Evolutionary conservation across 2,329 filamentous ascomycete genomes (phyloP).

Genomic region (Hymenoscyphus salicellus): DNA sequence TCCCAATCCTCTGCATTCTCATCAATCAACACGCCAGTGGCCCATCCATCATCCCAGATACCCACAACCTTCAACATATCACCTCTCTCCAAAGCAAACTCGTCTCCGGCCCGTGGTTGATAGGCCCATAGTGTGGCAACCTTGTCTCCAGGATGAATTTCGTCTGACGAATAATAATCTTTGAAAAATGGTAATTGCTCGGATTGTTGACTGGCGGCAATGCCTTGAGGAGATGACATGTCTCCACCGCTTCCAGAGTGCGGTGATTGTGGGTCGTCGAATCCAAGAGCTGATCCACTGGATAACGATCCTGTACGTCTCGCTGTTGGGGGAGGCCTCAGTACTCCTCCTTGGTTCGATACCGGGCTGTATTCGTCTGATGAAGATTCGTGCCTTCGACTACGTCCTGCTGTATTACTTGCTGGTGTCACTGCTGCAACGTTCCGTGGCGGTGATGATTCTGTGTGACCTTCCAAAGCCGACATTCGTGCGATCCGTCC

Average conservation of each 20-base stretch:
- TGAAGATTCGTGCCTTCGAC: slow-evolving; percentile 56
- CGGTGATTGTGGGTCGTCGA: slow-evolving; percentile 70
- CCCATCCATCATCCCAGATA: slow-evolving; percentile 99
- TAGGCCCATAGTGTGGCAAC: slow-evolving; percentile 96
- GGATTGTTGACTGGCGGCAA: slow-evolving; percentile 82
- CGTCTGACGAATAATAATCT: slow-evolving; percentile 96
- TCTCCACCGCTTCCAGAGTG: slow-evolving; percentile 62
- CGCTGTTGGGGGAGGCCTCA: slow-evolving; percentile 56
- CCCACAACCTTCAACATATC: slow-evolving; percentile 98
- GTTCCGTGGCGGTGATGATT: slow-evolving; percentile 50
- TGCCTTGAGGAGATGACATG: slow-evolving; percentile 79
- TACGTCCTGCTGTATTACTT: slow-evolving; percentile 43
- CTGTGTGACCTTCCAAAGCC: slow-evolving; percentile 74
- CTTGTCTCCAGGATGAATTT: slow-evolving; percentile 86
- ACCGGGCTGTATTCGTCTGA: slow-evolving; percentile 74
- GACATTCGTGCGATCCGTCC: slow-evolving; percentile 95
- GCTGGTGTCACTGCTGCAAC: slow-evolving; percentile 32
- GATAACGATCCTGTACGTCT: slow-evolving; percentile 87
- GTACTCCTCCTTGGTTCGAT: slow-evolving; percentile 56
- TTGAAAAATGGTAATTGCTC: slow-evolving; percentile 97
- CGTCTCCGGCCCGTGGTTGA: slow-evolving; percentile 86
- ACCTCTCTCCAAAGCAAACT: slow-evolving; percentile 88
- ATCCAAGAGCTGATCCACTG: slow-evolving; percentile 72
- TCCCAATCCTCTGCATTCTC: slow-evolving; percentile 90
- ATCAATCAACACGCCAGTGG: slow-evolving; percentile 80